Conservation (phyloP, 2,329 filamentous ascomycete species). For the Exserohilum rostratum region DNA sequence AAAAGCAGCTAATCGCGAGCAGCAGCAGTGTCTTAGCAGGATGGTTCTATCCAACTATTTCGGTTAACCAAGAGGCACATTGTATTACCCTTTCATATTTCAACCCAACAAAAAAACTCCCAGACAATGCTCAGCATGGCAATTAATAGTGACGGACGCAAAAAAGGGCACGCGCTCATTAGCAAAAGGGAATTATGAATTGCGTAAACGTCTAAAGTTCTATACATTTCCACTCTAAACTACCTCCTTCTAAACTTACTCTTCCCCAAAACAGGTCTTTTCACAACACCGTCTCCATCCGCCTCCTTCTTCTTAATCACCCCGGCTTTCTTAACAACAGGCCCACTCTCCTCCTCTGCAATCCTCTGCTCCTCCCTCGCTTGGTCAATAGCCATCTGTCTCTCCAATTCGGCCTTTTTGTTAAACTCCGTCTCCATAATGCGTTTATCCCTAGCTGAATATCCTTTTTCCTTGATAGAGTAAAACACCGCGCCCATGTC, state of each 20-base stretch:
- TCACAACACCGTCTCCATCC: slow-evolving; percentile 49
- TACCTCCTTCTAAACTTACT: slow-evolving; percentile 32
- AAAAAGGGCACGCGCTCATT: too few relatives aligned
- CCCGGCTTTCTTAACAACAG: slow-evolving; percentile 33
- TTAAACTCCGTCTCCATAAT: slow-evolving; percentile 93
- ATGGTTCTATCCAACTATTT: too few relatives aligned
- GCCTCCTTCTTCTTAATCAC: slow-evolving; percentile 38
- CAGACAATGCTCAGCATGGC: too few relatives aligned
- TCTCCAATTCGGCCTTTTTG: slow-evolving; percentile 88
- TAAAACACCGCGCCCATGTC: slow-evolving; percentile 98
- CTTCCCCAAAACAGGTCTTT: slow-evolving; percentile 45
- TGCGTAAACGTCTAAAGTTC: too few relatives aligned
- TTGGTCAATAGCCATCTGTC: slow-evolving; percentile 88
- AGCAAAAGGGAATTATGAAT: too few relatives aligned
- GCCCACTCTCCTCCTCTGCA: slow-evolving; percentile 43
- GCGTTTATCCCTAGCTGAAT: slow-evolving; percentile 82
- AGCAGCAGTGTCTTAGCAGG: too few relatives aligned
- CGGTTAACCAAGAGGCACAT: too few relatives aligned
- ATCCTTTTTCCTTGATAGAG: slow-evolving; percentile 96
- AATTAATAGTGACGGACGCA: too few relatives aligned
- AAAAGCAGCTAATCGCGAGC: too few relatives aligned
- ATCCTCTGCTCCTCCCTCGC: slow-evolving; percentile 65
- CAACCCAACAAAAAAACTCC: too few relatives aligned
- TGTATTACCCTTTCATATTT: too few relatives aligned
- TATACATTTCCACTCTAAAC: too few relatives aligned